Evolutionary conservation across 345 rosid species (phyloP).

Genomic region (Salix exigua): DNA sequence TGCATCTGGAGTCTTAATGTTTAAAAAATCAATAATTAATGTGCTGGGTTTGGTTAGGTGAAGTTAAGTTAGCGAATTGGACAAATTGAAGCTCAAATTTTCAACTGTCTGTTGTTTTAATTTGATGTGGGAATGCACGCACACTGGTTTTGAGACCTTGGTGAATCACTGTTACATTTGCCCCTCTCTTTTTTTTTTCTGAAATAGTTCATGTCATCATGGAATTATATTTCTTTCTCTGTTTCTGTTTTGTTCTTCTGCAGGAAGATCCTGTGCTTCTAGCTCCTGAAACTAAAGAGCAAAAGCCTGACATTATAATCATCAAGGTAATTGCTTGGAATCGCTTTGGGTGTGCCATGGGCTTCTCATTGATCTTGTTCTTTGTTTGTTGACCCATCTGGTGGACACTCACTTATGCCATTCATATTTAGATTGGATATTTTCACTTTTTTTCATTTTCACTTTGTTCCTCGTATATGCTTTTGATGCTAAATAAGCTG

Average conservation of each 20-base stretch:
- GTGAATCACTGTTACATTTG: not conserved
- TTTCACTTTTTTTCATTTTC: not conserved
- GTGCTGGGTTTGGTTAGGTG: not conserved
- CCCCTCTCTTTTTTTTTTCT: not conserved
- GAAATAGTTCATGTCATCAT: not conserved
- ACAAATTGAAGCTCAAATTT: not conserved
- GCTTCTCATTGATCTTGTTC: not conserved
- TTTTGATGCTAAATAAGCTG: not conserved
- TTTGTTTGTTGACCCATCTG: not conserved
- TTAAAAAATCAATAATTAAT: not conserved
- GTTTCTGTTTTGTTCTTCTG: conserved; percentile 5
- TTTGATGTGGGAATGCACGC: not conserved
- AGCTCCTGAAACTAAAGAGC: conserved; percentile 69
- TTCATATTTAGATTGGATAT: not conserved
- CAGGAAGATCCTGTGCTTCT: conserved; percentile 97
- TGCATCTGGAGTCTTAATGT: not conserved
- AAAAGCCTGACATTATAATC: conserved; percentile 90
- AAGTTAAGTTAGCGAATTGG: not conserved
- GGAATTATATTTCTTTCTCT: not conserved
- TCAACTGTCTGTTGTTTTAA: not conserved
- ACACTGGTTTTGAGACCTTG: not conserved
- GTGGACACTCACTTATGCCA: not conserved
- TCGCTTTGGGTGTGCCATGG: not conserved
- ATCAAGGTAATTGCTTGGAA: conserved; percentile 60
- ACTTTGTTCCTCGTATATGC: not conserved